Conservation (phyloP, 768 basidiomycete genomes). For the Tulasnella sp. region DNA sequence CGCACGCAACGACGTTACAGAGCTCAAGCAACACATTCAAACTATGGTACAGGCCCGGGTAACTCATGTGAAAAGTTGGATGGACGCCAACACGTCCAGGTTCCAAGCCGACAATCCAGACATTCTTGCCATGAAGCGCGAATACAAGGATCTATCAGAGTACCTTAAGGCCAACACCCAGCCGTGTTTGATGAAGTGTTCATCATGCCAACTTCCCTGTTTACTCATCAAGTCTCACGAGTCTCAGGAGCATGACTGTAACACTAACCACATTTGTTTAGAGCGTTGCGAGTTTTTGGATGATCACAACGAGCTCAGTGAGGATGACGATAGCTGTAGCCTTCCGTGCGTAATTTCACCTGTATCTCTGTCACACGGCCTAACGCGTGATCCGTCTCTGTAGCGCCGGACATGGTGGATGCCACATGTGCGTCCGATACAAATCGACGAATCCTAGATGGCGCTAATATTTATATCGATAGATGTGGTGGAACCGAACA, state of each 20-base stretch:
- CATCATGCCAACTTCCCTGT: slow-evolving; percentile 40
- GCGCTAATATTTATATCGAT: neutral
- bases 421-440: slow-evolving; percentile 38
- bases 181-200: slow-evolving; percentile 42
- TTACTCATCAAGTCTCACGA: slow-evolving; percentile 38
- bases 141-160: slow-evolving; percentile 35
- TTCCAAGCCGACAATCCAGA: slow-evolving; percentile 37
- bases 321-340: slow-evolving; percentile 28
- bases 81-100: slow-evolving; percentile 38
- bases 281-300: slow-evolving; percentile 36
- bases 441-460: too few species aligned
- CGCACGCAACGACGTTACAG: slow-evolving; percentile 36
- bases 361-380: neutral
- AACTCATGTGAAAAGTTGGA: slow-evolving; percentile 41
- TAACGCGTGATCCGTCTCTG: neutral
- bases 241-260: slow-evolving; percentile 37
- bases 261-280: slow-evolving; percentile 39
- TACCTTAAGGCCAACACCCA: slow-evolving; percentile 39
- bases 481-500: slow-evolving; percentile 45
- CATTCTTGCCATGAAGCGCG: slow-evolving; percentile 37
- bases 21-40: slow-evolving; percentile 33
- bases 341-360: slow-evolving; percentile 33
- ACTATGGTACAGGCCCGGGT: slow-evolving; percentile 35
- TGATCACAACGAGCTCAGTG: slow-evolving; percentile 26
- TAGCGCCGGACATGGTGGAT: slow-evolving; percentile 49